Percentiles rank a stretch among this genome's conserved stretches.
phyloP scores from a whole-genome alignment of 495 filamentous ascomycete genomes.

The Cladorrhinum samala region DNA sequence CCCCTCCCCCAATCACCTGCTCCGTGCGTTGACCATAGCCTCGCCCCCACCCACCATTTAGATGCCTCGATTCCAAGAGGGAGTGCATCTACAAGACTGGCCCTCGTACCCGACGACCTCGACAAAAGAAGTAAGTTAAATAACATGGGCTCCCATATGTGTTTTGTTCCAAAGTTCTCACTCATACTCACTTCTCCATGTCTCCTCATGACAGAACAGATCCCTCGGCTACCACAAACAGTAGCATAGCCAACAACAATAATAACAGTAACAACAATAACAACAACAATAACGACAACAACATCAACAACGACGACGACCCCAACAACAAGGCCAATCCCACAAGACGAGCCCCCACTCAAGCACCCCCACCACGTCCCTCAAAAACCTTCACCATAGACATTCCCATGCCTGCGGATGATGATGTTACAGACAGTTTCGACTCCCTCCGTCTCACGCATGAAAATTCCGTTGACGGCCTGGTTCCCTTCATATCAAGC shows the following conservation, averaged over 20 bases:
- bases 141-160: no score
- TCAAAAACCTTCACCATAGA: slow-evolving; percentile 47
- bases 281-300: neutral
- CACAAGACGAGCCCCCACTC: no score
- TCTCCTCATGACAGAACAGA: neutral
- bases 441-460: slow-evolving; percentile 33
- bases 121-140: slow-evolving; percentile 7
- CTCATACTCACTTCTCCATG: neutral
- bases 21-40: neutral
- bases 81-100: slow-evolving; percentile 45
- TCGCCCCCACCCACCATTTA: slow-evolving; percentile 11
- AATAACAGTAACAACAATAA: neutral
- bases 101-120: slow-evolving; percentile 37
- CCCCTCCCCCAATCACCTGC: neutral
- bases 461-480: slow-evolving; percentile 28
- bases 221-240: neutral
- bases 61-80: slow-evolving; percentile 42
- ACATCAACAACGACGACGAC: neutral
- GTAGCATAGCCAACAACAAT: slow-evolving; percentile 1
- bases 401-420: slow-evolving; percentile 34
- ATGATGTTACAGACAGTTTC: slow-evolving; percentile 28
- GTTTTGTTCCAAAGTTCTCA: neutral
- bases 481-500: slow-evolving; percentile 23
- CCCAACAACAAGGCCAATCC: neutral
- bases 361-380: slow-evolving; percentile 29